These are phyloP conservation scores for Neurospora sp. DNA, from an alignment of 495 filamentous ascomycete species.

Conservation along the genomic window DNA sequence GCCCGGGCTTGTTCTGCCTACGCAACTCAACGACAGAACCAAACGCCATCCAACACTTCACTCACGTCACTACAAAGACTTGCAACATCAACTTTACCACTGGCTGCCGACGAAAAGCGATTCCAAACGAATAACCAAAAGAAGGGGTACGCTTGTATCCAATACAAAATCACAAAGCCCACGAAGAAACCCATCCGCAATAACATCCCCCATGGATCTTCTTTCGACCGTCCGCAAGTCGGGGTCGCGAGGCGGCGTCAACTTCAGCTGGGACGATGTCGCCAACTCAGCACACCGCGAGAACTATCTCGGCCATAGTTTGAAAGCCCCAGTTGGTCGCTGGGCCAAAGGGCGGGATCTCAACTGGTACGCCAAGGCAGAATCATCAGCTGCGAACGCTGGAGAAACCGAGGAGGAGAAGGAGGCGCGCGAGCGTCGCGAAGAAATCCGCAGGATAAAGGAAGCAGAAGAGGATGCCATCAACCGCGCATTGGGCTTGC, in stretches of 20 bases:
- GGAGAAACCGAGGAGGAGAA: constrained; percentile 52
- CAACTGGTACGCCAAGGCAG: constrained; percentile 75
- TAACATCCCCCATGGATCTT: constrained; percentile 63
- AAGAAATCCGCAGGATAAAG: constrained; percentile 74
- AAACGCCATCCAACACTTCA: no score
- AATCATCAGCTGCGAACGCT: constrained; percentile 34
- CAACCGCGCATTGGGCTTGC: constrained; percentile 67
- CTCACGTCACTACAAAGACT: no score
- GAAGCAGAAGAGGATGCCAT: constrained; percentile 90
- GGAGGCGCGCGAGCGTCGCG: constrained; percentile 54
- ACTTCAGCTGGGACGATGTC: constrained; percentile 96
- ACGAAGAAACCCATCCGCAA: not conserved
- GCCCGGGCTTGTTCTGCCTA: not conserved
- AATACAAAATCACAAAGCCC: not conserved
- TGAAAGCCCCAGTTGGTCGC: constrained; percentile 92
- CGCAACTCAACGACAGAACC: not conserved
- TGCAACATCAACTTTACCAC: no score
- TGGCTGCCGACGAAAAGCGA: no score
- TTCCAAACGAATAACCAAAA: not conserved
- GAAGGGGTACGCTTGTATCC: not conserved
- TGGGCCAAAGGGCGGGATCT: constrained; percentile 91
- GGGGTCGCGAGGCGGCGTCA: constrained; percentile 84
- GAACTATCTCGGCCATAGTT: constrained; percentile 92
- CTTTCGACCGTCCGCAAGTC: constrained; percentile 86
- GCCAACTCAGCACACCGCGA: constrained; percentile 78